Base-by-base conservation (phyloP, 2,329 filamentous ascomycete species). In the Simplicillium aogashimaense region DNA sequence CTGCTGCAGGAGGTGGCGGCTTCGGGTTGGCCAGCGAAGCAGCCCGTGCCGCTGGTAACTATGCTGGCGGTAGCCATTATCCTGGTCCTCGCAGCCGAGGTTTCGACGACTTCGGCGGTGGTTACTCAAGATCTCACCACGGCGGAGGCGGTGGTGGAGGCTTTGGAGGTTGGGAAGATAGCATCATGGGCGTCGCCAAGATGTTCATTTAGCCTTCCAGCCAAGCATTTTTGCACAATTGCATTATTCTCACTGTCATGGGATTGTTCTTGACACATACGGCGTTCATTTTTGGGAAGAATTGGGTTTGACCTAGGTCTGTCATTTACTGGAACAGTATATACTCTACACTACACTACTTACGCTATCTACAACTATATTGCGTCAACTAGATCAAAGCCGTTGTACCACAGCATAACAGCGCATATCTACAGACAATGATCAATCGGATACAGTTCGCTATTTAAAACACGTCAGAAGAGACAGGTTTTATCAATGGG, bases 11-110 rank as follows among this genome's bases (percentile, higher is more conserved):
- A 36, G 67, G 67, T 46, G 20, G 20, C 20, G 58, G 64, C 36
- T 48, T 67, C 25, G 72, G 74, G 13, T 56, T 76, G 25, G 65
- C 76, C 31, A 63, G 69, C 46, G 73, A 78, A 52, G 74, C 74
- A 34, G 64, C 76, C 41, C 64, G 67, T 50, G 70, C 77, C 67
- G 72, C 70, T 5, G 59, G 60, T 29, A 60, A 55, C 34, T 45
- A 53, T 36, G 53, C 53, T 29, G 48, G 46, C 30, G 46, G 49
- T 10, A 46, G 47, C 29, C 20, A 25, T 25, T 25, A 25, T 9
- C 20, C 20, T 25, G 20, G 20, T 9, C 20, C 20, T 25, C 43
- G 50, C 18, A 44, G 46, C 28, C 43, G 38, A 35, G 7, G 28
- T 7, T 29, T 37, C 25, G 41, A 35, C 15, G 41, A 52, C 28